These are phyloP conservation scores for Myxozyma melibiosi DNA, from an alignment of 805 yeast genomes.

Conservation along the genomic window DNA sequence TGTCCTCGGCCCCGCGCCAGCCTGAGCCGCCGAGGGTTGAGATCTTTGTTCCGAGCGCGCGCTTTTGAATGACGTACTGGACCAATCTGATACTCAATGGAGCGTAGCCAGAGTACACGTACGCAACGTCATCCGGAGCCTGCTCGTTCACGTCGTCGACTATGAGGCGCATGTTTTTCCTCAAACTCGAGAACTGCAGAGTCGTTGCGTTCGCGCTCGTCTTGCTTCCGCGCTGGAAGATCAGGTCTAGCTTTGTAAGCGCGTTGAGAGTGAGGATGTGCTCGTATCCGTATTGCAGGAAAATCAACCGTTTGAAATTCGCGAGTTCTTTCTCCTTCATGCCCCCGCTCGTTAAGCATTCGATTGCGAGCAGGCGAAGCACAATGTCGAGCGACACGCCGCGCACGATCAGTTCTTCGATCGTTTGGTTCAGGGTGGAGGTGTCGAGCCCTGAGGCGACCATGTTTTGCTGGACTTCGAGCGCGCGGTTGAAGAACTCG, in stretches of 20 bases:
- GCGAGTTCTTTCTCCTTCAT: slow-evolving; percentile 65
- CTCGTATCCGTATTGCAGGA: slow-evolving; percentile 66
- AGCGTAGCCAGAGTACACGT: slow-evolving; percentile 78
- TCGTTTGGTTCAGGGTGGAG: slow-evolving; percentile 44
- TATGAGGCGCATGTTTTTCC: slow-evolving; percentile 44
- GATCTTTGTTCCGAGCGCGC: slow-evolving; percentile 26
- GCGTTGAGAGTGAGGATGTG: slow-evolving; percentile 52
- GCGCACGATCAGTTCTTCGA: slow-evolving; percentile 56
- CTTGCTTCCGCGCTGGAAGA: slow-evolving; percentile 41
- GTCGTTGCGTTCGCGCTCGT: slow-evolving; percentile 33
- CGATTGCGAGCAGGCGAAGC: slow-evolving; percentile 57
- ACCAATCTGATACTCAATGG: slow-evolving; percentile 73
- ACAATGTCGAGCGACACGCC: slow-evolving; percentile 49
- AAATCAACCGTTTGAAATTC: slow-evolving; percentile 54
- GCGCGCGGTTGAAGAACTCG: slow-evolving; percentile 47
- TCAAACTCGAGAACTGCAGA: slow-evolving; percentile 52
- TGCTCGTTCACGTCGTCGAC: slow-evolving; percentile 42
- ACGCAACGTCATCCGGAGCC: slow-evolving; percentile 54
- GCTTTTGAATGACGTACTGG: slow-evolving; percentile 64
- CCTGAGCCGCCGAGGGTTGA: slow-evolving; percentile 34
- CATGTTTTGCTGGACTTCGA: slow-evolving; percentile 72
- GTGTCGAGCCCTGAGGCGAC: slow-evolving; percentile 54
- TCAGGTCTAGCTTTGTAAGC: slow-evolving; percentile 52
- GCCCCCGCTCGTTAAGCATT: slow-evolving; percentile 69
- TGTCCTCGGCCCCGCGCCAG: slow-evolving; percentile 48